These are phyloP conservation scores for Moricandia arvensis DNA, from an alignment of 345 rosid species.

Conservation along the genomic window DNA sequence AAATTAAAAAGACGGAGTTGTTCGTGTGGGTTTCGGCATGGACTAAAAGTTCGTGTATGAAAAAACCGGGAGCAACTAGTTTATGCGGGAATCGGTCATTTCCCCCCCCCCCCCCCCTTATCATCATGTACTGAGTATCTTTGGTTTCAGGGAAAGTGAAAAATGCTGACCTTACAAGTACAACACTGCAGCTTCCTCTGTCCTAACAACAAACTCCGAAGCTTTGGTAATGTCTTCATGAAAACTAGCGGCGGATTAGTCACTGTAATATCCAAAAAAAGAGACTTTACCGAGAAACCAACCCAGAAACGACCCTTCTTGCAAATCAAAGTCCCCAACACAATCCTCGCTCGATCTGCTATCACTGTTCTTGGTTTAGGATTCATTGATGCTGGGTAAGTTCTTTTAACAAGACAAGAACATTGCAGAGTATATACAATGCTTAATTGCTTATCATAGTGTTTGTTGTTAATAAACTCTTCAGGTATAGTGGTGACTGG, in stretches of 20 bases:
- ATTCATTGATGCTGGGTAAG: slow-evolving; percentile 81
- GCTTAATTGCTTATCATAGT: background rate
- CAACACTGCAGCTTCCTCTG: slow-evolving; percentile 30
- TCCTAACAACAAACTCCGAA: background rate
- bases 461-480: background rate
- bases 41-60: too few relatives aligned
- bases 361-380: slow-evolving; percentile 59
- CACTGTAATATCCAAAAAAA: slow-evolving; percentile 36
- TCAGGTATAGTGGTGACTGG: slow-evolving; percentile 93
- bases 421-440: background rate
- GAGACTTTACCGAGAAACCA: slow-evolving; percentile 37
- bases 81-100: too few relatives aligned
- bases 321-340: slow-evolving; percentile 34
- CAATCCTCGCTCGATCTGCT: slow-evolving; percentile 44
- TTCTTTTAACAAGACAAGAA: background rate
- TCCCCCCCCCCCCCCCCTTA: too few relatives aligned
- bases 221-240: slow-evolving; percentile 20
- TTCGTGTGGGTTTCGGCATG: too few relatives aligned
- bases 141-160: slow-evolving; percentile 8
- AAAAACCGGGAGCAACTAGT: too few relatives aligned
- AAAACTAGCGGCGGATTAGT: slow-evolving; percentile 13
- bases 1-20: too few relatives aligned
- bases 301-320: slow-evolving; percentile 15
- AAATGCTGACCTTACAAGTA: slow-evolving; percentile 39
- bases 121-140: background rate